Base-by-base conservation (phyloP, 192 early-diverging fungal genomes). In the Coemansia aciculifera region DNA sequence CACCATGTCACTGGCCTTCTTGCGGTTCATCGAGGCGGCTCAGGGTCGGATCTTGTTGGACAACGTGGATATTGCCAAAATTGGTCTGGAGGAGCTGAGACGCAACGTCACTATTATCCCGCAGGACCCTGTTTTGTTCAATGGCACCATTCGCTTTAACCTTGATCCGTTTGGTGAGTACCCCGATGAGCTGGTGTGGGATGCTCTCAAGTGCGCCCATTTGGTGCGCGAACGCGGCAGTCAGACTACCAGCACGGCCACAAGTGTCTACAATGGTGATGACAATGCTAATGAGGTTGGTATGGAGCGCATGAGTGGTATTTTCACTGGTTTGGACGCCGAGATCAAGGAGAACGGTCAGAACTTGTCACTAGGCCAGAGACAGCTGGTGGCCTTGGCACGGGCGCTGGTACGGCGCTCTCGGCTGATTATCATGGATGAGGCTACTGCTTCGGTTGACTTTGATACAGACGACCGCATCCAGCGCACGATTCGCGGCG, bases 361-460 rank as follows among this genome's bases (percentile, higher is more conserved):
- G 44, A 94, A 93, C 71, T 88, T 95, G 51, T 90, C 88, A 6
- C 81, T 92, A 39, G 93, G 93, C 2, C 92, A 95, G 68, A 83
- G 92, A 8, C 92, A 93, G 67, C 72, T 94, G 34, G 71, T 94
- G 8, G 89, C 89, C 56, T 80, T 94, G 54, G 93, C 93, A 0
- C 86, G 93, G 52, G 91, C 93, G 0, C 84, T 94, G 67, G 77
- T 95, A 27, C 86, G 89, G 11, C 80, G 87, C n/a, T 85, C 88
- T 37, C 81, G 81, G 12, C 66, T 94, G 29, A 88, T 95, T 49
- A 86, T 96, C 52, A 80, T 95, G 85, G 92, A 96, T 69, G 94
- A 96, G 71, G 94, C 95, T 1, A 97, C 96, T 0, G 95, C 93
- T 7, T 88, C 87, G 4, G 92, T 96, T 3, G 96, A 98, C 68